phyloP scores from a whole-genome alignment of 306 rosid species.

The Trifolium dubium region DNA sequence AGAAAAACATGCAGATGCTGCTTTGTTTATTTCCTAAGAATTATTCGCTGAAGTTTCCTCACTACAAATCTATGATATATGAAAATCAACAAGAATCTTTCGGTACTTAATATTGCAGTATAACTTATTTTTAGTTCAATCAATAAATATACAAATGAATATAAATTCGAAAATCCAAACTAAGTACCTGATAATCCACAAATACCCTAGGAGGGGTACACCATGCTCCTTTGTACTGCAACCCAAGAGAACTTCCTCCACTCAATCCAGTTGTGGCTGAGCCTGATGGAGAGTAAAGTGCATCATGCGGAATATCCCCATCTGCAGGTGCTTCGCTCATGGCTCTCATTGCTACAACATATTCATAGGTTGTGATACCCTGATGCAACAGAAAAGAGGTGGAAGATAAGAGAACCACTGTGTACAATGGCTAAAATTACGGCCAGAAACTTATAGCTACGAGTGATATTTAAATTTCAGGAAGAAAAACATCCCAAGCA shows the following conservation, averaged over 20 bases:
- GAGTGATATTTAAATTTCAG: constrained; percentile 19
- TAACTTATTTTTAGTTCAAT: constrained; percentile 21
- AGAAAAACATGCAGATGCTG: background rate
- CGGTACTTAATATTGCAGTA: constrained; percentile 13
- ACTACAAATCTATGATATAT: constrained; percentile 7
- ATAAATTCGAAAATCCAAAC: constrained; percentile 11
- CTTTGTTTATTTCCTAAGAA: too few species aligned
- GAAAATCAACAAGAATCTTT: constrained; percentile 31
- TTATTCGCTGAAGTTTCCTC: constrained; percentile 19
- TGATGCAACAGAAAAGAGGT: constrained; percentile 49
- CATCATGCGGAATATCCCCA: constrained; percentile 73
- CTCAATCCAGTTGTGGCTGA: constrained; percentile 97
- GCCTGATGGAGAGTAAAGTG: constrained; percentile 81
- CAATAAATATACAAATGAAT: constrained; percentile 15
- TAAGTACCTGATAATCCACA: constrained; percentile 89
- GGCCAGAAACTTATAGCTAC: constrained; percentile 26
- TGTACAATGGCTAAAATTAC: constrained; percentile 23
- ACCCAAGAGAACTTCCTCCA: constrained; percentile 94
- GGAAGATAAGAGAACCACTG: constrained; percentile 32
- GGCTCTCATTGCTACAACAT: constrained; percentile 97
- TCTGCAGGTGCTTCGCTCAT: constrained; percentile 88
- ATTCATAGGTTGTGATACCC: constrained; percentile 98
- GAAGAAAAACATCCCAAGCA: constrained; percentile 21
- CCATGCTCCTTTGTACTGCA: constrained; percentile 95
- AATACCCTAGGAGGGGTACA: constrained; percentile 98